phyloP scores from a whole-genome alignment of 2,329 filamentous ascomycete genomes.

The Pyricularia grisea region DNA sequence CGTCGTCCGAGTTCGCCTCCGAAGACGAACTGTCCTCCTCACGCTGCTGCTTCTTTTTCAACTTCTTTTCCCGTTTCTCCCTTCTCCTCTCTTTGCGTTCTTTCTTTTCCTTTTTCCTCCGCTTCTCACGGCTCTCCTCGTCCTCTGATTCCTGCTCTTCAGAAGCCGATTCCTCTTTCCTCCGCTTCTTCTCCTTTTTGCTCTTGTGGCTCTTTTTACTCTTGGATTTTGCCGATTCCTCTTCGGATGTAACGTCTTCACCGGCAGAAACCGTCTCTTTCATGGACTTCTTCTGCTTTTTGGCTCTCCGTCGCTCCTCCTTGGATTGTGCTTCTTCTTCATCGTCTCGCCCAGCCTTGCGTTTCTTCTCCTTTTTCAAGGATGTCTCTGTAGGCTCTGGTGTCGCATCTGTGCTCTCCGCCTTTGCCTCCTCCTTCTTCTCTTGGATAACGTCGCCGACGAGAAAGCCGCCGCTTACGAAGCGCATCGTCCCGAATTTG shows the following conservation, averaged over 20 bases:
- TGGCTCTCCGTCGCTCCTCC: constrained; percentile 28
- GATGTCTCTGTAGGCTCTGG: constrained; percentile 13
- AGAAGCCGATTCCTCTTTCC: constrained; percentile 11
- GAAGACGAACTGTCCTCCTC: constrained; percentile 22
- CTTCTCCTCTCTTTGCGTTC: constrained; percentile 13
- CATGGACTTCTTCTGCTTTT: constrained; percentile 12
- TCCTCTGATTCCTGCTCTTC: constrained; percentile 8
- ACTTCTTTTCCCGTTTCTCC: constrained; percentile 25
- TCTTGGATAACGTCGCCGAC: constrained; percentile 48
- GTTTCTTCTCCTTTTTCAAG: constrained; percentile 34
- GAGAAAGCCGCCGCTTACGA: constrained; percentile 74
- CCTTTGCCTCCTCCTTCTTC: constrained; percentile 14
- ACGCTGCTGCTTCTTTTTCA: constrained; percentile 31
- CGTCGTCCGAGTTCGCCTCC: constrained; percentile 15
- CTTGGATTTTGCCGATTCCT: constrained; percentile 21
- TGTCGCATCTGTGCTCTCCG: constrained; percentile 10
- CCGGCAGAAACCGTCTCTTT: constrained; percentile 8
- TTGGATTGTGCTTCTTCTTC: constrained; percentile 20
- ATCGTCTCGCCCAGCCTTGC: constrained; percentile 33
- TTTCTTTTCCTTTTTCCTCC: constrained; percentile 15
- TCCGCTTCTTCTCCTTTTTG: constrained; percentile 24
- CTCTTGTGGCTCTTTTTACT: constrained; percentile 27
- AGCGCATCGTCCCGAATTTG: constrained; percentile 73
- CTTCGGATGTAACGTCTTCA: constrained; percentile 13
- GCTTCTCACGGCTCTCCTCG: constrained; percentile 28